A percentile compares a stretch with the other conserved stretches of the same genome.
Evolutionary conservation across 805 yeast genomes (phyloP).

Genomic region (Metschnikowia arizonensis): DNA sequence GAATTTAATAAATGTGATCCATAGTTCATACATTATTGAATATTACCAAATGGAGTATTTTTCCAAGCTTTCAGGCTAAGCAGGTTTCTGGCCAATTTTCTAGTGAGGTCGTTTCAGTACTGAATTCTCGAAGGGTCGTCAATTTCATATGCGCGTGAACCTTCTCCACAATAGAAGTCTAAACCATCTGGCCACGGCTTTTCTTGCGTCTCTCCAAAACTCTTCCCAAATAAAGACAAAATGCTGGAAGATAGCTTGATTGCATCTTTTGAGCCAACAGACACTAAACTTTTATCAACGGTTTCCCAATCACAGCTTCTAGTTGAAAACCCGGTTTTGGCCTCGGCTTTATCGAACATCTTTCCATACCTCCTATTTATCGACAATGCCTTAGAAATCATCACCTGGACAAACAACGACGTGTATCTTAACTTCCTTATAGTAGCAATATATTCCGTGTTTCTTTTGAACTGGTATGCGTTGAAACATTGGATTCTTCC

Average conservation of each 20-base stretch:
- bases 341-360: constrained; percentile 43
- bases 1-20: background rate
- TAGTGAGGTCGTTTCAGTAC: background rate
- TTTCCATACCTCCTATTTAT: constrained; percentile 46
- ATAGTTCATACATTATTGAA: background rate
- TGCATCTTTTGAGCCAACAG: constrained; percentile 38
- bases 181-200: background rate
- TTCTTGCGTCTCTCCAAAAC: background rate
- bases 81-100: too few species aligned
- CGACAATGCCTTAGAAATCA: constrained; percentile 41
- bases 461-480: constrained; percentile 41
- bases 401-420: constrained; percentile 56
- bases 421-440: constrained; percentile 44
- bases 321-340: constrained; percentile 43
- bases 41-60: background rate
- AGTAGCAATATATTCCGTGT: constrained; percentile 34
- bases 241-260: constrained; percentile 17
- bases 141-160: constrained; percentile 13
- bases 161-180: constrained; percentile 14
- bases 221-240: background rate
- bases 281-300: constrained; percentile 28
- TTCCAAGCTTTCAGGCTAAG: background rate
- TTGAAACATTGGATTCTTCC: constrained; percentile 39
- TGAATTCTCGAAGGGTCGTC: background rate
- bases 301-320: constrained; percentile 30